Evolutionary conservation across 1,284 basidiomycete species (phyloP), one percentile per base, ranked within the genome.

Genomic region (Melampsora americana): DNA sequence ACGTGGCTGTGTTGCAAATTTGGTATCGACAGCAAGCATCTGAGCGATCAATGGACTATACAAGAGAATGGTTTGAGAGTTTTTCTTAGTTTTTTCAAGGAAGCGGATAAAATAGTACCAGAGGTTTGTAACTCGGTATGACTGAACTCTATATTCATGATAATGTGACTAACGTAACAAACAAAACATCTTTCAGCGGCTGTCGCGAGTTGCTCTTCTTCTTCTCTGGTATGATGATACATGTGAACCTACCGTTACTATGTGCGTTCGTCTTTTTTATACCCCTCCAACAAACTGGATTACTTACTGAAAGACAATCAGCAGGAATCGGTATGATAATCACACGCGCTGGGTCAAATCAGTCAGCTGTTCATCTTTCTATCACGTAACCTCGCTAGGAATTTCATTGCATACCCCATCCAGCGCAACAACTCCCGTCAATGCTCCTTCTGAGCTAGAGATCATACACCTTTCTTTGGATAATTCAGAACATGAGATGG

Each of bases 1-100:
- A 23, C 72, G n/a, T 74, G 72, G 72, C 48, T 74, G 5, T 64
- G 72, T 48, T 74, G 72, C 62, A 74, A 74, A 74, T 74, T 74
- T 23, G 72, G 62, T 12, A 60, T 74, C 5, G 46, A 42, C 26
- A 53, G 35, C 35, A 44, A 23, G 46, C 53, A 67, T 44, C 60
- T 42, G 30, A 35, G 23, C 42, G 50, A 39, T 35, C 65, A 46
- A 30, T 66, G n/a, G 4, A 60, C 9, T 39, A 28, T 74, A 23
- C 66, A 74, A 44, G 65, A 74, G 46, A 56, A 56, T 56, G 53
- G 53, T 28, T n/a, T 61, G 23, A 59, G 64, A 23, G 53, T 67
- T 20, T 74, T 53, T 12, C 46, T 74, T 2, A 53, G 59, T 11
- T 50, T 74, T 60, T 32, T 61, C 35, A 50, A 74, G 12, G 39